A percentile compares a stretch with the other conserved stretches of the same genome.
phyloP scores from a whole-genome alignment of 2,329 filamentous ascomycete species.

The Moelleriella libera region DNA sequence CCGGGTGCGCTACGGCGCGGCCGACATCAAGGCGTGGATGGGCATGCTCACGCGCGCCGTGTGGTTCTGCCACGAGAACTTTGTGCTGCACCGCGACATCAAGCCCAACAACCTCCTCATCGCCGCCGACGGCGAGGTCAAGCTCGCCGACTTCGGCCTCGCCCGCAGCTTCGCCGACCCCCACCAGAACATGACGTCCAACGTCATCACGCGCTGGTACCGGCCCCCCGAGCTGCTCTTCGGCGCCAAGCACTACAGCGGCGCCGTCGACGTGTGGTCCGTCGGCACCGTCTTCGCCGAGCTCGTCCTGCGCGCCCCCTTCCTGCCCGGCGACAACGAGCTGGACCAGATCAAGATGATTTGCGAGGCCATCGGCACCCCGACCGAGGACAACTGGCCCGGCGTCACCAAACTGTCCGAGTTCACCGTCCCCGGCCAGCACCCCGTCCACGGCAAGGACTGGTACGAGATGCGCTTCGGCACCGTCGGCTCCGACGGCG shows the following conservation, averaged over 20 bases:
- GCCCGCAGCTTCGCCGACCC: constrained; percentile 84
- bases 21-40: constrained; percentile 98
- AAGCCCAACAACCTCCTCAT: constrained; percentile 98
- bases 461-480: constrained; percentile 68
- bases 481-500: constrained; percentile 66
- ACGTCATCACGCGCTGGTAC: constrained; percentile 96
- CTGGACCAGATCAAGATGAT: constrained; percentile 78
- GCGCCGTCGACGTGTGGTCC: constrained; percentile 88
- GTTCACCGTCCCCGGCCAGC: constrained; percentile 58
- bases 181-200: constrained; percentile 75
- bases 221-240: constrained; percentile 87
- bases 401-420: constrained; percentile 69
- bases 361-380: constrained; percentile 73
- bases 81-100: constrained; percentile 90
- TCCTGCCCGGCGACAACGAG: constrained; percentile 72
- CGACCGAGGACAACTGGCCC: constrained; percentile 90
- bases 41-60: constrained; percentile 87
- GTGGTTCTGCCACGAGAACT: constrained; percentile 95
- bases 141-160: constrained; percentile 94
- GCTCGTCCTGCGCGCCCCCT: constrained; percentile 68
- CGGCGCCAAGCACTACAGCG: constrained; percentile 76
- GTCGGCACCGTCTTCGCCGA: constrained; percentile 90
- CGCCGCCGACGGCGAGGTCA: constrained; percentile 81
- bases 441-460: constrained; percentile 49
- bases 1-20: constrained; percentile 64